Percentiles rank a stretch among this genome's conserved stretches.
Conservation (phyloP, 2,329 filamentous ascomycete genomes). For the Alternaria consortialis region DNA sequence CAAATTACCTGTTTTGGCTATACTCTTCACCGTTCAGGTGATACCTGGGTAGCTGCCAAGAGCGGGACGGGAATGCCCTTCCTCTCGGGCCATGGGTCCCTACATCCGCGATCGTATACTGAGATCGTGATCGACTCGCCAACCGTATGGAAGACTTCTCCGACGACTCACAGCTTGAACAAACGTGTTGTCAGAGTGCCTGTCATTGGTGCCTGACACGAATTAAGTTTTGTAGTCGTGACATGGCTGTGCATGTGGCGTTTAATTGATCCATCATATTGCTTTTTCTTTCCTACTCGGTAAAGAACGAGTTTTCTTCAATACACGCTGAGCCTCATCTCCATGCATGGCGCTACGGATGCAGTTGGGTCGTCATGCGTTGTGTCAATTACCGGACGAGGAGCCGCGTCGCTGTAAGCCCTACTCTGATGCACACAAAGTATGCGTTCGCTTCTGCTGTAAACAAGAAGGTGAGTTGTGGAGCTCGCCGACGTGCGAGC, state of each 20-base stretch:
- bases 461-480: constrained; percentile 1
- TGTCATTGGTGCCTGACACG: background rate
- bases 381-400: constrained; percentile 4
- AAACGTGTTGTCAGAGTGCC: background rate
- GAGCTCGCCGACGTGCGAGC: constrained; percentile 20
- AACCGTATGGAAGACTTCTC: background rate
- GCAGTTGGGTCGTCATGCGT: constrained; percentile 6
- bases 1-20: background rate
- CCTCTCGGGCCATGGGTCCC: background rate
- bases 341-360: constrained; percentile 16
- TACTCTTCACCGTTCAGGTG: background rate
- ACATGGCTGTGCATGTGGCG: background rate
- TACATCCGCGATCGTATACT: background rate
- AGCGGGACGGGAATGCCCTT: background rate
- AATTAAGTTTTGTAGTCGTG: background rate
- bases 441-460: background rate
- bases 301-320: constrained; percentile 4
- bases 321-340: constrained; percentile 24
- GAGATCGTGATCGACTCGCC: background rate
- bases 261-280: constrained; percentile 15
- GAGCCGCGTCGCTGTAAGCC: background rate
- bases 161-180: background rate
- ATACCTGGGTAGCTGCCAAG: background rate
- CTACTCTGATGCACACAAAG: background rate
- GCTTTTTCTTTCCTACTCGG: constrained; percentile 22